Conservation (phyloP, 2,329 filamentous ascomycete genomes). For the Colletotrichum somersetense region DNA sequence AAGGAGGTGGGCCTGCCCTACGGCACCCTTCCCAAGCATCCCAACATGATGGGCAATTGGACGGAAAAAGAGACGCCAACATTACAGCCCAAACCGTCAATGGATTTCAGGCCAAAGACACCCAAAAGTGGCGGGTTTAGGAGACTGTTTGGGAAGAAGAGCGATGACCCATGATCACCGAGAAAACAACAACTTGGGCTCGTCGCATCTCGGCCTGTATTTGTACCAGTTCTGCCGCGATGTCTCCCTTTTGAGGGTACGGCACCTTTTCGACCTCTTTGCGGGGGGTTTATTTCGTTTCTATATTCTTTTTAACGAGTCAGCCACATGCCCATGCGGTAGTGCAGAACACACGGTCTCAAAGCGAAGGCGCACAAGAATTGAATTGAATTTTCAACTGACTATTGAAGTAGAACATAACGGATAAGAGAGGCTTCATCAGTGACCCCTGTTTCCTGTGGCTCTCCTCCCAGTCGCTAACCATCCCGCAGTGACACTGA, state of each 20-base stretch:
- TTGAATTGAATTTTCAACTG: constrained; percentile 6
- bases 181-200: background rate
- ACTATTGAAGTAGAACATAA: constrained; percentile 6
- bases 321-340: background rate
- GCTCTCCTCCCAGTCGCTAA: constrained; percentile 21
- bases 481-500: constrained; percentile 20
- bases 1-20: constrained; percentile 32
- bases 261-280: background rate
- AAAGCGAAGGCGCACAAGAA: constrained; percentile 29
- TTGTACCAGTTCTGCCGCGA: constrained; percentile 1
- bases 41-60: constrained; percentile 35
- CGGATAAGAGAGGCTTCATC: constrained; percentile 3
- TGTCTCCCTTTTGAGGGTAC: constrained; percentile 9
- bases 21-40: constrained; percentile 38
- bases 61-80: constrained; percentile 39
- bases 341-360: constrained; percentile 9
- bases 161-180: constrained; percentile 31
- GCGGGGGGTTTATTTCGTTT: no score
- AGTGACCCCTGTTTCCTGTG: constrained; percentile 9
- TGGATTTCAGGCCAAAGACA: constrained; percentile 48
- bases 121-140: constrained; percentile 55
- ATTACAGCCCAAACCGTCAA: constrained; percentile 42
- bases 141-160: constrained; percentile 55
- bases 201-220: background rate
- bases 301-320: background rate